Base-by-base conservation (phyloP, 805 yeast genomes). In the Sugiyamaella qingdaonensis region DNA sequence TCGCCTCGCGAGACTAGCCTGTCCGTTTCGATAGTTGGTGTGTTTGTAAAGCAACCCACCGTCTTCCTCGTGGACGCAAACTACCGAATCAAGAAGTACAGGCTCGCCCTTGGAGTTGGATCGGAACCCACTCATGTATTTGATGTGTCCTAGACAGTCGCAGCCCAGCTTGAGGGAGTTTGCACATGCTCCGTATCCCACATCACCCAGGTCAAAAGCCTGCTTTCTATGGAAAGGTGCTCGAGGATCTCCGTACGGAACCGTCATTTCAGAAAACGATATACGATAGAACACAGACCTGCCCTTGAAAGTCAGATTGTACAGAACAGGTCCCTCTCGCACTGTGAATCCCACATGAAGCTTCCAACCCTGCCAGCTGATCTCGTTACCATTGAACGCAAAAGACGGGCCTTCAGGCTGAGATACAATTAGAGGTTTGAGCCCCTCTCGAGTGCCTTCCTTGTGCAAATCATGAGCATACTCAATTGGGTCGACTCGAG, bases 391-490 rank as follows among this genome's bases (percentile, higher is more conserved):
- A 52, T 76, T 75, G 81, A 86, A 76, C 60, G 77, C 77, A 76
- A 86, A 86, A 3, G 89, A 84, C 51, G 86, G 92, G 53, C 94
- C 94, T 58, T 85, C 85, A 55, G 94, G 94, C 70, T 86, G 94
- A 49, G 86, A 78, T 48, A 86, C 78, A 61, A 81, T 76, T 65
- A 83, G 81, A 49, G 92, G 90, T 62, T 78, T 84, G 53, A 75
- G 76, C 58, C 79, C 84, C 31, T 74, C 72, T 73, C 92, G 79
- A 76, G 73, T 81, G 10, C 82, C 51, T 11, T 48, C 45, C 11
- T 34, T 24, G 35, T 48, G 51, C 10, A 48, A 29, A 19, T 48
- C 51, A 27, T 48, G 51, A 19, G 51, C 43, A 35, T 48, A 48
- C 41, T 48, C 51, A 29, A 48, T 36, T 3, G 51, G 51, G 7